Evolutionary conservation across 106 monocot genomes (phyloP), one percentile per base, ranked within the genome.

Genomic region (Vanilla planifolia): DNA sequence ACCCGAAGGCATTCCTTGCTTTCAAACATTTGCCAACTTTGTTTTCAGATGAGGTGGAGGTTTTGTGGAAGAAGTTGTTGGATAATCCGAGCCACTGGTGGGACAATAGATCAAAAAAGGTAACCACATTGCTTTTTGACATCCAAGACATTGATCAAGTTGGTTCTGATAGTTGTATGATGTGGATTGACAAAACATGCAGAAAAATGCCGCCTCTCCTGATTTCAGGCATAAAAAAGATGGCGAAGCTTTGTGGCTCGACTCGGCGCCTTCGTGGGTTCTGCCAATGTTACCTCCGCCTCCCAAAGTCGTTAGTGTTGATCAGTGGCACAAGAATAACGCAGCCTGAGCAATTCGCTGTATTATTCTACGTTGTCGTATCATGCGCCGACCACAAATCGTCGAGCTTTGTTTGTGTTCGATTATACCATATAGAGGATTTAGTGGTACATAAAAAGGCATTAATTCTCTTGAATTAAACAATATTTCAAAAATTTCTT

Each of bases 61-160:
- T n/a, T 22, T 33, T 68, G 62, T 89, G 88, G 88, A 64, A 42
- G 57, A 73, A 77, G 43, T 65, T 89, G 43, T 29, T 84, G 34
- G 48, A 34, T 17, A 83, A 77, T 72, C 74, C 88, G 8, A 64
- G 72, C 43, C 33, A 89, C 5, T 89, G 88, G 88, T 26, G 11
- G 36, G 88, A 89, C 61, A 65, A 89, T n/a, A 73, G 88, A 43
- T 46, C 24, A 48, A 56, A 76, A 39, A 89, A 89, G 76, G 57
- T 60, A 57, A 68, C 73, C 58, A 14, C 25, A 11, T 24, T 25
- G 9, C 8, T 50, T 21, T 50, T 50, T 23, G 22, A 50, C 7
- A 24, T 2, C 50, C 2, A 25, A 6, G 40, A 9, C 47, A 47
- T 20, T 22, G 14, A 17, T 9, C 1, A 2, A 16, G 4, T 47